A percentile compares a stretch with the other conserved stretches of the same genome.
Evolutionary conservation across 768 basidiomycete genomes (phyloP).

Genomic region (Amanita polypyramis): DNA sequence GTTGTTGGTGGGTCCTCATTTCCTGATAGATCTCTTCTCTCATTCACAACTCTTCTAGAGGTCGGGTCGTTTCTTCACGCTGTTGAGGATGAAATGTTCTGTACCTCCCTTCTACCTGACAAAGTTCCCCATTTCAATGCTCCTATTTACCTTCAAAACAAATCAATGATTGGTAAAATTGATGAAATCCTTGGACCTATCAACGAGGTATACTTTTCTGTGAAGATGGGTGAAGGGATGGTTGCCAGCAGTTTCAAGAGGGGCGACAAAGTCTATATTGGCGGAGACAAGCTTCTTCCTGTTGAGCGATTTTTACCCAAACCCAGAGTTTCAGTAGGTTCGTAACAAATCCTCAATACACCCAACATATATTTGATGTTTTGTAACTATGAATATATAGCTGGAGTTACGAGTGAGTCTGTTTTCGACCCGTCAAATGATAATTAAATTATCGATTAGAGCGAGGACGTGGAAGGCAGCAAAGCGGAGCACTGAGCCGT

Average conservation of each 20-base stretch:
- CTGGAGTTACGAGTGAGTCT: constrained; percentile 35
- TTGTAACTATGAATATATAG: constrained; percentile 17
- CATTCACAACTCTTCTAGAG: constrained; percentile 37
- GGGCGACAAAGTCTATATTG: constrained; percentile 97
- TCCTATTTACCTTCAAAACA: constrained; percentile 95
- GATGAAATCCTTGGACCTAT: constrained; percentile 99
- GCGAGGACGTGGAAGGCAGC: constrained; percentile 30
- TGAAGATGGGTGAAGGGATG: constrained; percentile 97
- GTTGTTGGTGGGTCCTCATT: constrained; percentile 54
- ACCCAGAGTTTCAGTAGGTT: constrained; percentile 73
- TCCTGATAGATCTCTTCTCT: background rate
- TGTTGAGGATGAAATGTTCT: constrained; percentile 98
- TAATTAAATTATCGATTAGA: constrained; percentile 17
- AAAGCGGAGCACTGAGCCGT: constrained; percentile 18
- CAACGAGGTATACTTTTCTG: constrained; percentile 95
- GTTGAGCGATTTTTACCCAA: constrained; percentile 96
- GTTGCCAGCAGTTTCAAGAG: constrained; percentile 92
- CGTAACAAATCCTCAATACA: constrained; percentile 12
- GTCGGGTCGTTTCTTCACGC: constrained; percentile 90
- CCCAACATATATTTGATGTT: constrained; percentile 3
- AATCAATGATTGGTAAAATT: constrained; percentile 91
- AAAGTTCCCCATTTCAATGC: constrained; percentile 99
- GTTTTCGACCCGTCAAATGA: constrained; percentile 7
- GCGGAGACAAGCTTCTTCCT: constrained; percentile 92
- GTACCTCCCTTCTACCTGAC: constrained; percentile 70